Evolutionary conservation across 192 early-diverging fungal species (phyloP).

Genomic region (Entrophospora sp.): DNA sequence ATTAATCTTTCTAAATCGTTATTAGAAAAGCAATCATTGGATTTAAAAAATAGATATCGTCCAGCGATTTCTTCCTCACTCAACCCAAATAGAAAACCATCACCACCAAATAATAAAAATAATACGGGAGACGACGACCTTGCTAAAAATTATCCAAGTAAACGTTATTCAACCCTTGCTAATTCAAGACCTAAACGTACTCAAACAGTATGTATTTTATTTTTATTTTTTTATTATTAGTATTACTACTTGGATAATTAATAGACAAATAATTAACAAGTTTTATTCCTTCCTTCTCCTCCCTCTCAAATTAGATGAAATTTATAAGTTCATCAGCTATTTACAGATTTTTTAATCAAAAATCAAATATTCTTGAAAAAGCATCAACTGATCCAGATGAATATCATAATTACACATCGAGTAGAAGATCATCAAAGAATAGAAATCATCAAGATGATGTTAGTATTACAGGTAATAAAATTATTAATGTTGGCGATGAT

Average conservation of each 20-base stretch:
- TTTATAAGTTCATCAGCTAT: not conserved
- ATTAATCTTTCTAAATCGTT: not conserved
- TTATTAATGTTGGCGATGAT: not conserved
- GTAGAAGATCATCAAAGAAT: not conserved
- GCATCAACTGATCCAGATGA: no score
- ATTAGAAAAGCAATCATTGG: not conserved
- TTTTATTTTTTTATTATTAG: no score
- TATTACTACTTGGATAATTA: no score
- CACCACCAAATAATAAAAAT: no score
- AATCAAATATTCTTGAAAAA: no score
- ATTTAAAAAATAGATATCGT: not conserved
- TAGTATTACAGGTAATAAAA: not conserved
- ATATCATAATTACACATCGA: not conserved
- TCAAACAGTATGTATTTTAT: no score
- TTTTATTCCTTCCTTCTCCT: no score
- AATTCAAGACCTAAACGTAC: not conserved
- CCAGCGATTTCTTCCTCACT: not conserved
- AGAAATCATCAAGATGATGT: not conserved
- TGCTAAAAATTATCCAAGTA: not conserved
- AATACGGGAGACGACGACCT: not conserved
- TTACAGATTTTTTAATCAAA: no score
- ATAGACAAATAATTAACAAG: no score
- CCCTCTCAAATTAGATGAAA: no score
- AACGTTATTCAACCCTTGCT: not conserved
- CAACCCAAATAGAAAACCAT: not conserved